Percentiles rank a stretch among this genome's conserved stretches.
These are phyloP conservation scores for Daldinia loculata DNA, from an alignment of 495 filamentous ascomycete genomes.

Conservation along the genomic window DNA sequence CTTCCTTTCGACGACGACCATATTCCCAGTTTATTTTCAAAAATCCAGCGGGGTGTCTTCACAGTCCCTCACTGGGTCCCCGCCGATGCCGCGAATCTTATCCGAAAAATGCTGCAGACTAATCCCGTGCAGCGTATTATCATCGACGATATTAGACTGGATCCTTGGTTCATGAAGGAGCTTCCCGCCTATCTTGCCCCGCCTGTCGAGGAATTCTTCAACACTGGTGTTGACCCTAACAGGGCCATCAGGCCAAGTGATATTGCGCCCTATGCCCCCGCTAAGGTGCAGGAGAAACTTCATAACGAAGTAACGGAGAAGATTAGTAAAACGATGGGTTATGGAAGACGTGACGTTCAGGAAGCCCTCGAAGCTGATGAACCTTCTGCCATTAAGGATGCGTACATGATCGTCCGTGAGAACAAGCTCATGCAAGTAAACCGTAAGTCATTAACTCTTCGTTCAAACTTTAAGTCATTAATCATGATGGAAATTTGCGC, in stretches of 20 bases:
- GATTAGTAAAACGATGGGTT: conserved; percentile 97
- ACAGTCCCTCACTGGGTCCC: conserved; percentile 88
- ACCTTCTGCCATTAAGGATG: conserved; percentile 97
- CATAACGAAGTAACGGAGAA: conserved; percentile 92
- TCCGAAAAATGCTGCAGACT: conserved; percentile 92
- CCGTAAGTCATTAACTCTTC: conserved; percentile 65
- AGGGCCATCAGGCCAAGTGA: conserved; percentile 84
- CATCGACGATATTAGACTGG: conserved; percentile 90
- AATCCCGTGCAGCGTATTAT: conserved; percentile 94
- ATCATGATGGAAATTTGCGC: not conserved
- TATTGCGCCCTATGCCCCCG: conserved; percentile 78
- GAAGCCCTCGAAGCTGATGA: conserved; percentile 91
- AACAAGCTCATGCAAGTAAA: conserved; percentile 97
- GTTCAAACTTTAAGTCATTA: not conserved
- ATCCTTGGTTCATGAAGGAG: conserved; percentile 92
- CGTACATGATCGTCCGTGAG: conserved; percentile 95
- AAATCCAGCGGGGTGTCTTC: conserved; percentile 74
- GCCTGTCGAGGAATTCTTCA: conserved; percentile 90
- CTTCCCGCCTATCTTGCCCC: conserved; percentile 85
- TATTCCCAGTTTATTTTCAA: conserved; percentile 60
- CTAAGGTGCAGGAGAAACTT: conserved; percentile 83
- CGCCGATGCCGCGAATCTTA: conserved; percentile 81
- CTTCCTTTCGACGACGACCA: conserved; percentile 98
- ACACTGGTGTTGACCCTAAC: conserved; percentile 89
- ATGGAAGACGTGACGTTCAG: conserved; percentile 91